phyloP scores from a whole-genome alignment of 2,329 filamentous ascomycete species.

The Periconia digitata region DNA sequence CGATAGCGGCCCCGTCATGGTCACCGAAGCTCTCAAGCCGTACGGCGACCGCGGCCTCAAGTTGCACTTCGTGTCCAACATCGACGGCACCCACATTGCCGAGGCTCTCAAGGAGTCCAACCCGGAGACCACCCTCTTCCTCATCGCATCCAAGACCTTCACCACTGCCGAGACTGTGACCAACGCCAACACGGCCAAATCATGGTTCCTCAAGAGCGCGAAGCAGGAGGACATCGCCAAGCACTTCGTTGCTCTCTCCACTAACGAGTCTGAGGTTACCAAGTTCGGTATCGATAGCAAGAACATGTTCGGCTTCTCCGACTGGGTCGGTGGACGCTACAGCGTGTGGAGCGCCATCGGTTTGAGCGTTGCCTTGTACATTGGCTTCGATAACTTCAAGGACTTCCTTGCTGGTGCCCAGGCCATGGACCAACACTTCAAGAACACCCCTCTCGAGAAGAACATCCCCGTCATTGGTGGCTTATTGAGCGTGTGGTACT shows the following conservation, averaged over 20 bases:
- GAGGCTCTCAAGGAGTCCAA: slow-evolving; percentile 87
- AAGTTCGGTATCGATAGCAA: slow-evolving; percentile 98
- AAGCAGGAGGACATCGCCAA: slow-evolving; percentile 85
- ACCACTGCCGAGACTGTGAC: slow-evolving; percentile 96
- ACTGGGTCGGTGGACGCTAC: slow-evolving; percentile 97
- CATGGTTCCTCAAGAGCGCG: slow-evolving; percentile 87
- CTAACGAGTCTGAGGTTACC: slow-evolving; percentile 90
- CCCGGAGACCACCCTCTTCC: slow-evolving; percentile 97
- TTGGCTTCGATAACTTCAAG: slow-evolving; percentile 97
- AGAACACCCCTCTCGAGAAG: slow-evolving; percentile 82
- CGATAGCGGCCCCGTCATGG: slow-evolving; percentile 94
- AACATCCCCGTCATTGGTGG: slow-evolving; percentile 94
- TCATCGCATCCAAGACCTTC: slow-evolving; percentile 98
- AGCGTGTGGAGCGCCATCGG: slow-evolving; percentile 99
- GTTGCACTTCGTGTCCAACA: slow-evolving; percentile 98
- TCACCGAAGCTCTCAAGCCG: slow-evolving; percentile 93
- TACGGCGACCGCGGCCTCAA: slow-evolving; percentile 86
- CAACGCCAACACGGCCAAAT: slow-evolving; percentile 96
- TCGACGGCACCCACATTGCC: slow-evolving; percentile 96
- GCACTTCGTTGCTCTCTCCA: slow-evolving; percentile 97
- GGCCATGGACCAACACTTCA: slow-evolving; percentile 99
- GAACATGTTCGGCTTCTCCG: slow-evolving; percentile 99
- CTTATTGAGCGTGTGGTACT: slow-evolving; percentile 97
- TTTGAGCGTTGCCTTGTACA: slow-evolving; percentile 88
- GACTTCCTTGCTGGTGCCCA: slow-evolving; percentile 93